Evolutionary conservation across 371 early-diverging fungal genomes (phyloP), one percentile per base, ranked within the genome.

Genomic region (Aphelidium insulamus): DNA sequence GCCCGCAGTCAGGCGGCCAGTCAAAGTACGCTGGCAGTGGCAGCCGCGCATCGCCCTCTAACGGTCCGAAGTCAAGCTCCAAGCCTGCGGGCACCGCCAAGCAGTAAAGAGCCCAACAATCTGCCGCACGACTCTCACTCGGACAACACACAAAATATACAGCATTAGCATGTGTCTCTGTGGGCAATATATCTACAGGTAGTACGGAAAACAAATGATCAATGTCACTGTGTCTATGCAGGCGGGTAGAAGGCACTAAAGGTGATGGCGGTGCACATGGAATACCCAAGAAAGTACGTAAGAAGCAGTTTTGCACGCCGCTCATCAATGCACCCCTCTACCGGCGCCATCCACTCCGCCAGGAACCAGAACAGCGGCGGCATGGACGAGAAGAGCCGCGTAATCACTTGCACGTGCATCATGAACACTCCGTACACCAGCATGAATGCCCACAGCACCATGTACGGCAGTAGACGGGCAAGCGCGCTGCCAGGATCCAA

Each of bases 331-430:
- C 41, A 2, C 9, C 32, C 2, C 30, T 9, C 5, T 22, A 14
- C 21, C 21, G 4, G 22, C 16, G 1, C 34, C 16, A 16, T 40
- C 21, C 27, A n/a, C n/a, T 76, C 59, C 0, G 71, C 76, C 1
- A 66, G 62, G 44, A 50, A 76, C 85, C 85, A 86, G 42, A 77
- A 85, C 19, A 85, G 46, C 0, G 60, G 54, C 0, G 91, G 87
- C 31, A 77, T 26, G 7, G 70, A 71, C 0, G 87, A 77, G 38
- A 86, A 77, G 31, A 86, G 78, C 4, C 88, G 64, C 20, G 73
- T 72, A 34, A 84, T 77, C 4, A 90, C 70, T 55, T 90, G 91
- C 12, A 90, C 67, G 36, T 90, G 88, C 76, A 83, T 83, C 21
- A 59, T 65, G 0, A 72, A 62, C 11, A 57, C 32, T n/a, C 55